Evolutionary conservation across 2,329 filamentous ascomycete species (phyloP), one percentile per base, ranked within the genome.

Genomic region (Polytolypa hystricis): DNA sequence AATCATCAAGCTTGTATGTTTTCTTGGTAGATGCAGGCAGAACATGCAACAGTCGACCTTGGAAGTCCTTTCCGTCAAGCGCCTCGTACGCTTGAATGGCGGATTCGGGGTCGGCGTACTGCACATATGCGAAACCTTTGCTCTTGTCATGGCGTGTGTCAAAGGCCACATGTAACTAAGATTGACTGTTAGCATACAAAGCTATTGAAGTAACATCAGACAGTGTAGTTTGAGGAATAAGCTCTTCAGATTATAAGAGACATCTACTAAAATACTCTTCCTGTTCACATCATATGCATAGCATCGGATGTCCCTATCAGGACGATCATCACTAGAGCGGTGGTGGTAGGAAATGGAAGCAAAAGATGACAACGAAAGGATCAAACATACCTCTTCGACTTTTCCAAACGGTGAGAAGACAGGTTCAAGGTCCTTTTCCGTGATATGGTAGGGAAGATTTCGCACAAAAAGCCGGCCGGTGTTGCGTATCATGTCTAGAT

Each of bases 231-330:
- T 48, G 49, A 46, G 45, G 55, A 49, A 42, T 38, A 46, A 51
- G 50, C 56, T 59, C 47, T 65, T 87, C 81, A 91, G 85, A 78
- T 74, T 69, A 70, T 64, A 81, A 85, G 79, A 87, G 82, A 84
- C 84, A 94, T 96, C 89, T 98, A 98, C 91, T 95, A 98, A 94
- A 93, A 94, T 91, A 82, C 74, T 84, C 79, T 86, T 80, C 81
- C 79, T 77, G 67, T 63, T 85, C 70, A 77, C 83, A 87, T 93
- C 87, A 96, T 70, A 70, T 85, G 83, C 84, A 66, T 62, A 70
- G 82, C 82, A 89, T 95, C 83, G 86, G 89, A 78, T 96, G 91
- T 96, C 91, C 91, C 91, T 96, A 96, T 96, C 91, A 77, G 82
- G 82, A 75, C 76, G 68, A 84, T 96, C 89, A 96, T 96, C 91